Evolutionary conservation across 2,329 filamentous ascomycete genomes (phyloP).

Genomic region (Xenoacremonium recifei): DNA sequence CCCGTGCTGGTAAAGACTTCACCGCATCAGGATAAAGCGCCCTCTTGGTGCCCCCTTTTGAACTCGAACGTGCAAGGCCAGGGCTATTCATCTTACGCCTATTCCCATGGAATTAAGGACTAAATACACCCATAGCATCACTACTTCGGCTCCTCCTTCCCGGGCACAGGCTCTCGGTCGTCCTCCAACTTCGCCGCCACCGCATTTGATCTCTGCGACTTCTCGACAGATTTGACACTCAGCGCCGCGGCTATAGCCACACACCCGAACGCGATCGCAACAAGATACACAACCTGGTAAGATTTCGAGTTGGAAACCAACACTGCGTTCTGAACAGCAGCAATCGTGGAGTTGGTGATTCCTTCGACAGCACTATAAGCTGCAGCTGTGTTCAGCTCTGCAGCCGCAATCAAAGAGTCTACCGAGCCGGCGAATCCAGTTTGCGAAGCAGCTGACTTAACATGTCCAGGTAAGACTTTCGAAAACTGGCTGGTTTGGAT

Average conservation of each 20-base stretch:
- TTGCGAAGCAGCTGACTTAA: slow-evolving; percentile 13
- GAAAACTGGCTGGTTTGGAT: slow-evolving; percentile 30
- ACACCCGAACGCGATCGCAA: slow-evolving; percentile 34
- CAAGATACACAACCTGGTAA: slow-evolving; percentile 29
- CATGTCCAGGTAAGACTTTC: slow-evolving; percentile 11
- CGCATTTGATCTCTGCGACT: slow-evolving; percentile 8
- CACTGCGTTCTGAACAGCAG: slow-evolving; percentile 28
- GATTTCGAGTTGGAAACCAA: slow-evolving; percentile 27
- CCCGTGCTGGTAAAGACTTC: too few relatives aligned
- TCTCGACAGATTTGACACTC: slow-evolving; percentile 21
- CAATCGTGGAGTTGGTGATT: slow-evolving; percentile 24
- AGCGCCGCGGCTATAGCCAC: slow-evolving; percentile 30
- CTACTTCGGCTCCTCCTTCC: background rate
- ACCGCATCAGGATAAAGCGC: too few relatives aligned
- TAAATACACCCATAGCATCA: background rate
- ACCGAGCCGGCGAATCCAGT: slow-evolving; percentile 16
- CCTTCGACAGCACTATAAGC: slow-evolving; percentile 25
- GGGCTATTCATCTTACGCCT: too few relatives aligned
- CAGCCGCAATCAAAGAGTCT: slow-evolving; percentile 20
- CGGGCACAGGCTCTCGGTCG: background rate
- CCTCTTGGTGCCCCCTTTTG: too few relatives aligned
- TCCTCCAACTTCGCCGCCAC: slow-evolving; percentile 14
- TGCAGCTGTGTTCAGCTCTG: slow-evolving; percentile 25
- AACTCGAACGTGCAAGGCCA: too few relatives aligned
- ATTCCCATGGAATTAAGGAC: too few relatives aligned